Evolutionary conservation across 139 green algal genomes (phyloP), one percentile per base, ranked within the genome.

Genomic region (Chlorella ohadii): DNA sequence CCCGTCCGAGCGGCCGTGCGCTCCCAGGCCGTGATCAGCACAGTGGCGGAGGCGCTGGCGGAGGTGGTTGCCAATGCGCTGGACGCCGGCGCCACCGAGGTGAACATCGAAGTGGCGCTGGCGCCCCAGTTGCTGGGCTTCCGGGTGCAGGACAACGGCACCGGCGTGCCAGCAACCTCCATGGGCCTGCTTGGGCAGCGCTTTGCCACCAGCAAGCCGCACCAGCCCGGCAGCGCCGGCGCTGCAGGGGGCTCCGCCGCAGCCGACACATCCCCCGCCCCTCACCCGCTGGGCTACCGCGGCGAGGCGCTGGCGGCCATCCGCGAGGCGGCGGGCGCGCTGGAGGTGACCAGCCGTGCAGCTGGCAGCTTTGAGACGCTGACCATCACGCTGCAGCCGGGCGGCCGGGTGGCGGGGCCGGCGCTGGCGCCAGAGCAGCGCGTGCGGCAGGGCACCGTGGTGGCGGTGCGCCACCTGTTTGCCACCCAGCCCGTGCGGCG

Each of bases 281-380:
- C 70, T 22, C 23, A 25, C 20, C 41, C 33, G 4, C 68, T 94
- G 25, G 91, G 91, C n/a, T 94, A 90, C 63, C 85, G 88, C 4
- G 92, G 92, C 41, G 88, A 94, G 63, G 92, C 89, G 0, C 76
- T 93, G 16, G 84, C 82, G 17, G 86, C 83, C 44, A 65, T 95
- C 3, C 79, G 82, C 20, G 55, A 81, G 4, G 20, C 71, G 0
- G 81, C 86, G 1, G 55, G 86, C 15, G 63, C 84, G n/a, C 74
- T 95, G 31, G 56, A 88, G 15, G 68, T 95, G 15, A 82, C 72
- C 5, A 91, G 87, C 3, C 73, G 88, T 1, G 78, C 84, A 4
- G 27, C 6, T 7, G 92, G 92, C 17, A 81, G 71, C 31, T 95
- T 95, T 67, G 91, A 95, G 81, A 95, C 92, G 20, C 70, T 84